Evolutionary conservation across 1,284 basidiomycete species (phyloP).

Genomic region (Tremellales sp.): DNA sequence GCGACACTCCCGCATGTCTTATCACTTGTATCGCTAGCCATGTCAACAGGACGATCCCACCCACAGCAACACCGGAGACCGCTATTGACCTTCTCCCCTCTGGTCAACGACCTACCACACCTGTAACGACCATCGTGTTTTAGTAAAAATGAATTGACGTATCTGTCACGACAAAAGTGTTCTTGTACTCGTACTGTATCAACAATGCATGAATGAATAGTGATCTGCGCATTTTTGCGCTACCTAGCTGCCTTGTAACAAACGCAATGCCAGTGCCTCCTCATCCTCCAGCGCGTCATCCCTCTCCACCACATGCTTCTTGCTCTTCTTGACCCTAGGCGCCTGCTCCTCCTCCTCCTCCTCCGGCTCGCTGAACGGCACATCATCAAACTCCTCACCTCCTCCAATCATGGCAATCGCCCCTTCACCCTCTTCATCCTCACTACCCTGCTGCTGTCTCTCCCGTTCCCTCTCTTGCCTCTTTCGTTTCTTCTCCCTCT

Average conservation of each 20-base stretch:
- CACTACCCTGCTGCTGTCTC: conserved; percentile 26
- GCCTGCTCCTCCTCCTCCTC: conserved; percentile 6
- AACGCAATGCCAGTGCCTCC: conserved; percentile 43
- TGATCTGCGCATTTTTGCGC: too few relatives aligned
- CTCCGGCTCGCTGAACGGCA: conserved; percentile 1
- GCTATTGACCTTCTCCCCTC: too few relatives aligned
- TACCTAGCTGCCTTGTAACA: conserved; percentile 31
- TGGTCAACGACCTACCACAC: too few relatives aligned
- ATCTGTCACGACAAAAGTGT: too few relatives aligned
- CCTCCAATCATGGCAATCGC: conserved; percentile 23
- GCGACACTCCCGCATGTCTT: too few relatives aligned
- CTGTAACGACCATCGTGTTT: too few relatives aligned
- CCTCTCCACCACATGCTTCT: conserved; percentile 7
- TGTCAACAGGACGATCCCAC: too few relatives aligned
- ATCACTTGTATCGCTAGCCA: too few relatives aligned
- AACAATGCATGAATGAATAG: too few relatives aligned
- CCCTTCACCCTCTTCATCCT: conserved; percentile 12
- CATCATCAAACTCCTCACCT: conserved; percentile 11
- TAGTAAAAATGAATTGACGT: too few relatives aligned
- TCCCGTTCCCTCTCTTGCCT: conserved; percentile 79
- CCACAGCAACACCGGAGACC: too few relatives aligned
- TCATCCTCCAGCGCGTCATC: conserved; percentile 42
- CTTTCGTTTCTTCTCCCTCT: conserved; percentile 75
- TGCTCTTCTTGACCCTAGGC: conserved; percentile 13
- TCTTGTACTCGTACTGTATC: too few relatives aligned